Evolutionary conservation across 305 asterid species (phyloP).

Genomic region (Rubia tinctorum): DNA sequence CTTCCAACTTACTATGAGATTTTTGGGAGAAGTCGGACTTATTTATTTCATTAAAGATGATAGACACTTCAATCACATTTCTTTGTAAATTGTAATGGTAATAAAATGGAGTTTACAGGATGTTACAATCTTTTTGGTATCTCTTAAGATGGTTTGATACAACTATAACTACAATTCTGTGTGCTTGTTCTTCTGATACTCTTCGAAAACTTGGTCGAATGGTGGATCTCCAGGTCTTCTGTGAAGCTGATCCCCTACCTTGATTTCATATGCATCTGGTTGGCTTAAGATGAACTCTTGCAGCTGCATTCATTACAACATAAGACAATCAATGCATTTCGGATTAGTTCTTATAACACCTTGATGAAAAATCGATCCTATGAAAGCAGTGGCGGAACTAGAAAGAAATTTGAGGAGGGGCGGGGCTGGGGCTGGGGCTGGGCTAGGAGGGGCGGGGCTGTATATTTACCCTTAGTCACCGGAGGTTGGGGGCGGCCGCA

Average conservation of each 20-base stretch:
- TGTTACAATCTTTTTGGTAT: neutral
- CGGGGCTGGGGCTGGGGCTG: too few relatives aligned
- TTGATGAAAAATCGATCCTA: neutral
- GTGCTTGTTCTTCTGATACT: slow-evolving; percentile 39
- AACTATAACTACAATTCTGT: slow-evolving; percentile 36
- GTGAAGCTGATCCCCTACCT: slow-evolving; percentile 64
- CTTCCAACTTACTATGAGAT: neutral
- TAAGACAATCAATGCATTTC: neutral
- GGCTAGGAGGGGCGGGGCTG: too few relatives aligned
- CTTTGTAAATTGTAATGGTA: neutral
- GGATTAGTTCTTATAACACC: neutral
- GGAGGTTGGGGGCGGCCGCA: too few relatives aligned
- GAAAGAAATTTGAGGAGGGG: too few relatives aligned
- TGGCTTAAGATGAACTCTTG: slow-evolving; percentile 67
- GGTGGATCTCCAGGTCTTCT: slow-evolving; percentile 82
- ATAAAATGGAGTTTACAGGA: neutral
- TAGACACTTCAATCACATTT: neutral
- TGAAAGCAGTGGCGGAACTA: too few relatives aligned
- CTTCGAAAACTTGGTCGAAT: slow-evolving; percentile 57
- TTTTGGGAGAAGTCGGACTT: neutral
- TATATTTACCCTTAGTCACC: too few relatives aligned
- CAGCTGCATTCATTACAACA: slow-evolving; percentile 37
- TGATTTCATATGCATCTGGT: slow-evolving; percentile 78
- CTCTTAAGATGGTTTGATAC: neutral
- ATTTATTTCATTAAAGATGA: neutral